Percentiles rank a stretch among this genome's conserved stretches.
phyloP scores from a whole-genome alignment of 768 basidiomycete species.

The Dioszegia aurantiaca region DNA sequence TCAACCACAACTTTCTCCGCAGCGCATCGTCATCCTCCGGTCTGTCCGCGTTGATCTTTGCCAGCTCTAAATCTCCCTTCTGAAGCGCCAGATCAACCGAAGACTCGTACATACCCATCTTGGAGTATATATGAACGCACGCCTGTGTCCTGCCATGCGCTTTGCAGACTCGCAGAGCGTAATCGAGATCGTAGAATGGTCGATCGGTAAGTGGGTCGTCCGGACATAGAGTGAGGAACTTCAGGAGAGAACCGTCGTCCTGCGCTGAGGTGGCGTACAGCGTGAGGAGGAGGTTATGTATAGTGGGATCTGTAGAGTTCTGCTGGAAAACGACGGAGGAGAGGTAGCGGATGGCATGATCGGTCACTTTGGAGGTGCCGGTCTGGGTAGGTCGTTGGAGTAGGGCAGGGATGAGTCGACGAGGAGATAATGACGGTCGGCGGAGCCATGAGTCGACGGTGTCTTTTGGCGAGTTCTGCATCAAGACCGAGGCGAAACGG shows the following conservation, averaged over 20 bases:
- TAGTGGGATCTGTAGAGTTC: constrained; percentile 72
- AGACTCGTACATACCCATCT: constrained; percentile 96
- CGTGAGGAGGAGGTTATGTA: constrained; percentile 91
- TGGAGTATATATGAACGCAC: constrained; percentile 93
- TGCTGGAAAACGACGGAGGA: constrained; percentile 78
- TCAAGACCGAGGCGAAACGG: constrained; percentile 81
- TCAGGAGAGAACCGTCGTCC: constrained; percentile 56
- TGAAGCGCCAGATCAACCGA: constrained; percentile 91
- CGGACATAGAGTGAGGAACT: constrained; percentile 78
- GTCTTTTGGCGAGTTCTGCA: constrained; percentile 79
- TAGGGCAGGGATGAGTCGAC: constrained; percentile 83
- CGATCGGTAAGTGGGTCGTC: constrained; percentile 74
- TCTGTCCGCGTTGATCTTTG: constrained; percentile 91
- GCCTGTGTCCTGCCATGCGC: constrained; percentile 73
- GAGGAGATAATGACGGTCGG: constrained; percentile 72
- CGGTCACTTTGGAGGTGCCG: constrained; percentile 60
- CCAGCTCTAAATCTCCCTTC: constrained; percentile 91
- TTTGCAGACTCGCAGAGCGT: constrained; percentile 88
- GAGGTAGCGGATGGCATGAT: constrained; percentile 87
- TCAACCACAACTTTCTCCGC: constrained; percentile 93
- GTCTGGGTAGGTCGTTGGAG: constrained; percentile 56
- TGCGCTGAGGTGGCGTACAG: constrained; percentile 63
- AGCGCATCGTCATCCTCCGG: constrained; percentile 83
- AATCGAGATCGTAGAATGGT: constrained; percentile 96
- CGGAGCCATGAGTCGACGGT: constrained; percentile 91